phyloP scores from a whole-genome alignment of 306 rosid genomes.

The Hippophae rhamnoides region DNA sequence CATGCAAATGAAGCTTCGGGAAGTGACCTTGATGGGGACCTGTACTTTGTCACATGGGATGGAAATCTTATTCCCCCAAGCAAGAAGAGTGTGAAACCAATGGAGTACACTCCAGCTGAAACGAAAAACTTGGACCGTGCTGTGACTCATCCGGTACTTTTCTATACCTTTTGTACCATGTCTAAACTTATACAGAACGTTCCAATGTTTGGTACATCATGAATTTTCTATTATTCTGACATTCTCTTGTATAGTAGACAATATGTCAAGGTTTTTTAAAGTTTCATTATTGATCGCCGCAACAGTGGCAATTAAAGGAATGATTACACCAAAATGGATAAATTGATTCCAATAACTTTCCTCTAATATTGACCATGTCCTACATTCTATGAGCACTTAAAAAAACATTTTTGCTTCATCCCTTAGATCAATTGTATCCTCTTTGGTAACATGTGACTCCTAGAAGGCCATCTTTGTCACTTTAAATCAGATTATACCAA shows the following conservation, averaged over 20 bases:
- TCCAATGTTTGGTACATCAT: background rate
- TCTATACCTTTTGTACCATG: background rate
- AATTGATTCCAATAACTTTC: background rate
- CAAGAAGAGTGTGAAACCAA: slow-evolving; percentile 69
- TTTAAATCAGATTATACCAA: too few species aligned
- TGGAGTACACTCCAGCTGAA: slow-evolving; percentile 51
- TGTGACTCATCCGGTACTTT: slow-evolving; percentile 34
- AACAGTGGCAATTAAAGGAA: background rate
- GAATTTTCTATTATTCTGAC: background rate
- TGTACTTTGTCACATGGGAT: slow-evolving; percentile 92
- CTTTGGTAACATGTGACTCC: too few species aligned
- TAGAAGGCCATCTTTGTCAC: too few species aligned
- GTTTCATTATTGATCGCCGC: background rate
- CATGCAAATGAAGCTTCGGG: slow-evolving; percentile 95
- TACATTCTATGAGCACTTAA: background rate
- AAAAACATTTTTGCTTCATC: background rate
- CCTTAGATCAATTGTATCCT: too few species aligned
- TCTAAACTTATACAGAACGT: slow-evolving; percentile 1
- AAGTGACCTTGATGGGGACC: slow-evolving; percentile 92
- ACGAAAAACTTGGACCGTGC: slow-evolving; percentile 18
- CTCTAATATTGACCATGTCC: background rate
- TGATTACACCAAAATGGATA: background rate
- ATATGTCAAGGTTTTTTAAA: background rate
- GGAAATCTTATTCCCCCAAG: slow-evolving; percentile 72
- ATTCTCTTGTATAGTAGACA: background rate